Evolutionary conservation across 176 grass and related monocot genomes (phyloP).

Genomic region (Carex parvula): DNA sequence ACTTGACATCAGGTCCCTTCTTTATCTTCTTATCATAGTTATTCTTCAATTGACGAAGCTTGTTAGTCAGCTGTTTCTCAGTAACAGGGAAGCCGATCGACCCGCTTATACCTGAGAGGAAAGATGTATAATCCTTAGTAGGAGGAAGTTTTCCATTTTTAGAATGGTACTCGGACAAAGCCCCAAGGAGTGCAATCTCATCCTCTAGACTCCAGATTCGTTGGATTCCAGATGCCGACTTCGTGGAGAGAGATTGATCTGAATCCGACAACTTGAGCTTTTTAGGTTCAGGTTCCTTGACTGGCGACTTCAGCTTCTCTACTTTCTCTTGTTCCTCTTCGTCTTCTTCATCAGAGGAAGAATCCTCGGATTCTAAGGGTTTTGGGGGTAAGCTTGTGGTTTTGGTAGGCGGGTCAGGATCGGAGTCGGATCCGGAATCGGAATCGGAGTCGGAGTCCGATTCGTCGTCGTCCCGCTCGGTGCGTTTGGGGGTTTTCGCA

Average conservation of each 20-base stretch:
- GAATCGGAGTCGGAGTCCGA: neutral
- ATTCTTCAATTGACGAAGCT: neutral
- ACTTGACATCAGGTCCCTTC: neutral
- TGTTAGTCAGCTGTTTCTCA: constrained; percentile 7
- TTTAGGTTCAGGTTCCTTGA: neutral
- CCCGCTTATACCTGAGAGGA: neutral
- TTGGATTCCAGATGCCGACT: neutral
- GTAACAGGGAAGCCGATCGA: neutral
- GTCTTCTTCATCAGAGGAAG: neutral
- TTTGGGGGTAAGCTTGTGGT: neutral
- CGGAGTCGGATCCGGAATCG: neutral
- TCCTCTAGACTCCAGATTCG: neutral
- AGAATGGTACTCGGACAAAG: neutral
- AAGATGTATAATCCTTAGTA: neutral
- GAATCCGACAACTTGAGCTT: neutral
- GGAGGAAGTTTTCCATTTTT: neutral
- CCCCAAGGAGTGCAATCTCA: neutral
- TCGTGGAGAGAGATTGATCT: neutral
- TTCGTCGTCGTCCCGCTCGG: neutral
- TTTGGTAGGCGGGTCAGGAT: neutral
- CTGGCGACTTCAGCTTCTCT: neutral
- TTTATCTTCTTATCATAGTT: neutral
- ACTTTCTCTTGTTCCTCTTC: neutral
- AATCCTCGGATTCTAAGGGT: neutral
- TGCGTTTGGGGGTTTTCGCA: neutral